Percentiles rank a stretch among this genome's conserved stretches.
Conservation (phyloP, 352 stramenopile species). For the Phytophthora pinifolia region DNA sequence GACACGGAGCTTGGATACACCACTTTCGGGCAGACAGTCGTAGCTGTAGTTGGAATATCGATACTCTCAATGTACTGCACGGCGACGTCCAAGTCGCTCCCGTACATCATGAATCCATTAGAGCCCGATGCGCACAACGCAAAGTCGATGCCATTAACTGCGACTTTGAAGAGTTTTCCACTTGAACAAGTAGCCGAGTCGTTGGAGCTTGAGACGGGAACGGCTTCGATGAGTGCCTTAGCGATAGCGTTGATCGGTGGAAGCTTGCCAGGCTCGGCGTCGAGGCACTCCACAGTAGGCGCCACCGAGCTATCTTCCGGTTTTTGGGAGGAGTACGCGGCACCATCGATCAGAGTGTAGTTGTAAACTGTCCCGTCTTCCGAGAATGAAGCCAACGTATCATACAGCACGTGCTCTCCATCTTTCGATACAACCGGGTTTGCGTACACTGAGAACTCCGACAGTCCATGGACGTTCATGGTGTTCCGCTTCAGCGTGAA, state of each 20-base stretch:
- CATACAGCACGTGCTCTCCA: constrained; percentile 31
- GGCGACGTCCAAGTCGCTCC: too few relatives aligned
- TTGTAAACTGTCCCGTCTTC: constrained; percentile 21
- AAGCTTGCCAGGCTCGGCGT: constrained; percentile 1
- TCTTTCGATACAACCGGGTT: constrained; percentile 24
- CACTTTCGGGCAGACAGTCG: neutral
- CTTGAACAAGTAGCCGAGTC: neutral
- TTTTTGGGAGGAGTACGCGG: constrained; percentile 19
- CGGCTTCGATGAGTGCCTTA: constrained; percentile 8
- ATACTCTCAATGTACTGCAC: too few relatives aligned
- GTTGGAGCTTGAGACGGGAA: neutral
- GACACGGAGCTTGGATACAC: neutral
- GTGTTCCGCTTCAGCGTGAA: constrained; percentile 32
- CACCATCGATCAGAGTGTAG: constrained; percentile 34
- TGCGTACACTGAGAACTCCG: constrained; percentile 34
- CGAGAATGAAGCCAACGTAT: constrained; percentile 27
- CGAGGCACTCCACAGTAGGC: constrained; percentile 8
- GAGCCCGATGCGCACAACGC: neutral
- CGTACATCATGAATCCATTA: neutral
- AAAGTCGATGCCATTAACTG: neutral
- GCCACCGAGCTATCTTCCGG: constrained; percentile 3
- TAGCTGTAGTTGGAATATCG: too few relatives aligned
- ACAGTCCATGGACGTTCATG: constrained; percentile 28
- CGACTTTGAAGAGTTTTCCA: neutral
- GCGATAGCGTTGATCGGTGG: constrained; percentile 9